These are phyloP conservation scores for Kregervanrija delftensis DNA, from an alignment of 805 yeast genomes.

Conservation along the genomic window DNA sequence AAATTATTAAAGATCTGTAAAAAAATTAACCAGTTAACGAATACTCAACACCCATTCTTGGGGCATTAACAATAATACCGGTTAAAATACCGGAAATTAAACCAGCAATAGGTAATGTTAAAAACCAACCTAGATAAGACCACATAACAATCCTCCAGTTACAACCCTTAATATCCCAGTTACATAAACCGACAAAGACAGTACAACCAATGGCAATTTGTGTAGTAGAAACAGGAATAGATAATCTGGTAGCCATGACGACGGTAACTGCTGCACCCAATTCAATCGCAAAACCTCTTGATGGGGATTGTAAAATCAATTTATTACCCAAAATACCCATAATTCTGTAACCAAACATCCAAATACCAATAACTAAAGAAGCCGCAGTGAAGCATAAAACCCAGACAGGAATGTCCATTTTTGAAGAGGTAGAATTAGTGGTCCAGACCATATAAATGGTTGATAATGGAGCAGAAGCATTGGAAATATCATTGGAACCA, in stretches of 20 bases:
- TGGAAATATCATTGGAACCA: conserved; percentile 75
- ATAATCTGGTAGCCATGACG: conserved; percentile 66
- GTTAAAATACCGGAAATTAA: conserved; percentile 59
- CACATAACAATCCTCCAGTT: conserved; percentile 74
- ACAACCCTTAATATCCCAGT: conserved; percentile 52
- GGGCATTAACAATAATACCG: conserved; percentile 61
- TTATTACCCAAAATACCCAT: conserved; percentile 70
- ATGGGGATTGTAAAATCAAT: conserved; percentile 67
- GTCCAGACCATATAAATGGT: conserved; percentile 59
- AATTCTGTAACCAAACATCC: conserved; percentile 64
- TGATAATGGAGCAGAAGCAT: conserved; percentile 71
- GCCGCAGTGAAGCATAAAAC: conserved; percentile 61
- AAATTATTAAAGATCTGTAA: neutral
- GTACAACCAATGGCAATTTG: conserved; percentile 77
- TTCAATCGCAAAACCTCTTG: conserved; percentile 72
- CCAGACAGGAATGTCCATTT: conserved; percentile 66
- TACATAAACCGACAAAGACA: conserved; percentile 69
- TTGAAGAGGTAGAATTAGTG: conserved; percentile 36
- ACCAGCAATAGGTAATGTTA: conserved; percentile 72
- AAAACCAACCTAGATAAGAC: conserved; percentile 67
- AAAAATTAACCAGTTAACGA: conserved; percentile 1
- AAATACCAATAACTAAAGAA: conserved; percentile 58
- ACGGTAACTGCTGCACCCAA: conserved; percentile 73
- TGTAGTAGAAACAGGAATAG: conserved; percentile 71
- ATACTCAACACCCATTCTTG: conserved; percentile 35